Base-by-base conservation (phyloP, 257 asterid genomes). In the Ajuga chamaepitys region DNA sequence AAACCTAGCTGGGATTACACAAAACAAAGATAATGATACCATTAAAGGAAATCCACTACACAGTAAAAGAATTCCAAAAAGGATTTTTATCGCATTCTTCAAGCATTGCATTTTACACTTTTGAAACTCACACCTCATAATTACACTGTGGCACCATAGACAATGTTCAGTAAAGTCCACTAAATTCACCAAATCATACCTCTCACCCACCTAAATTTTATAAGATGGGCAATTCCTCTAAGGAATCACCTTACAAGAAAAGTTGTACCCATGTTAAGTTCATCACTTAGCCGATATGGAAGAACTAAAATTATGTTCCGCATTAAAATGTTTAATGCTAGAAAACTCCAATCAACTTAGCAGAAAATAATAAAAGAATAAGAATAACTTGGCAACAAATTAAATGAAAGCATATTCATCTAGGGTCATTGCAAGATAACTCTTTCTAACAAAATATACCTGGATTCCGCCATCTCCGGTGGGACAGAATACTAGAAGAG, bases 391-490 rank as follows among this genome's bases (percentile, higher is more conserved):
- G 17, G 25, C 45, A 70, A 28, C 41, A 47, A 41, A 60, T 18
- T 28, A 7, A 44, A 28, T 6, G 35, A 62, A 47, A 47, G 30
- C 50, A 28, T 2, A 35, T 40, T 32, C 64, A 64, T 38, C 42
- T 62, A 60, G 41, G 22, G 40, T 16, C 20, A n/a, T 4, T 7
- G 0, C 37, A 38, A 21, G 7, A 18, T 8, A 21, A 11, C 12
- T 14, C 13, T 21, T 8, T 5, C 13, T 3, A 61, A 53, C 51
- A 14, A 18, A 30, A 51, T 30, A 10, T n/a, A 90, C 97, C 96
- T 88, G 97, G 81, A 90, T 38, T 48, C 96, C 96, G 56, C 97
- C 97, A 52, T 81, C 81, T 17, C 85, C 87, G 41, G 83, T 72
- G 40, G 74, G 80, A 68, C 96, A 91, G 62, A 73, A 88, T 14